These are phyloP conservation scores for Astrocystis sublimbata DNA, from an alignment of 495 filamentous ascomycete species.

Conservation along the genomic window DNA sequence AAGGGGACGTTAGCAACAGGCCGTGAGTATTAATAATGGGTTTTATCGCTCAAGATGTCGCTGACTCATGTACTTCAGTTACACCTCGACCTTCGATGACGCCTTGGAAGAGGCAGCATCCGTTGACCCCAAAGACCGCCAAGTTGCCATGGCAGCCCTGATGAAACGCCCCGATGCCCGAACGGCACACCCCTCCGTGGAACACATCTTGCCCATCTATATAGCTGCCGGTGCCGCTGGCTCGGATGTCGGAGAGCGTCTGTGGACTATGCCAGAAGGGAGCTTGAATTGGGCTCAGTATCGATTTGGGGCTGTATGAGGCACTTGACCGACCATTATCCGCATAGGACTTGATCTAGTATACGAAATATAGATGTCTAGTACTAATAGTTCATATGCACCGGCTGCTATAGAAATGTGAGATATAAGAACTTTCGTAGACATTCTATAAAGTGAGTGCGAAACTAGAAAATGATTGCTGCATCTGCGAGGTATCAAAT, in stretches of 20 bases:
- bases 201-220: constrained; percentile 68
- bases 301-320: constrained; percentile 57
- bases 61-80: constrained; percentile 25
- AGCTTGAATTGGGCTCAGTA: constrained; percentile 66
- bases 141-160: constrained; percentile 56
- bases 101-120: constrained; percentile 63
- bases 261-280: constrained; percentile 61
- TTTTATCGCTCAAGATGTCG: background rate
- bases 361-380: too few species aligned
- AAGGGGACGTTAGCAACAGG: constrained; percentile 41
- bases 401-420: too few species aligned
- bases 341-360: too few species aligned
- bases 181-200: constrained; percentile 64
- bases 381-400: too few species aligned
- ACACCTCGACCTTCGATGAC: constrained; percentile 63
- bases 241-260: constrained; percentile 51
- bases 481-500: too few species aligned
- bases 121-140: constrained; percentile 49
- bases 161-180: constrained; percentile 61
- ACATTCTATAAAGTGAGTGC: too few species aligned
- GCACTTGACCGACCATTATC: too few species aligned
- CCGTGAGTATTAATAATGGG: constrained; percentile 27
- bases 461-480: too few species aligned
- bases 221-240: constrained; percentile 63
- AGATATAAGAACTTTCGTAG: too few species aligned